Base-by-base conservation (phyloP, 331 rosid genomes). In the Malus hybrid region DNA sequence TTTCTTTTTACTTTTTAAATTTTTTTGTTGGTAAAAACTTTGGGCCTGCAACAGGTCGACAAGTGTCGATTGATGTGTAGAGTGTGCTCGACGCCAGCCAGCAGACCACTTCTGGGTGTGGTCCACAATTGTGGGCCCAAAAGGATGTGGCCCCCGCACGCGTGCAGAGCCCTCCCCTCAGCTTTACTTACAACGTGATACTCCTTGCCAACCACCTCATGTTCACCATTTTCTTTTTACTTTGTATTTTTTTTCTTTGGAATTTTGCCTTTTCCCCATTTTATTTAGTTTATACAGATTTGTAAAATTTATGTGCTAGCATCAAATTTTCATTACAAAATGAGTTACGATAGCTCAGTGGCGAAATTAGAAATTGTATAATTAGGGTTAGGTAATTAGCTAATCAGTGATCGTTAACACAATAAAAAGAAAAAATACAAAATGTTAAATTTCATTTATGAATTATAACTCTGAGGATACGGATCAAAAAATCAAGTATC, bases 41-140 rank as follows among this genome's bases (percentile, higher is more conserved):
- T 27, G 69, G 34, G n/a, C 59, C 27, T 0, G 44, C 18, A 56
- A 64, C 19, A 52, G 28, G 44, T 5, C 19, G 65, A 63, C 73
- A 73, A 6, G 67, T 59, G 81, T 68, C 74, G 67, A 50, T n/a
- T 24, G 65, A 10, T 44, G 6, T 36, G 78, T 81, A 74, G 87
- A 83, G 87, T 86, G 79, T 31, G 70, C 70, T 84, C 29, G 79
- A 86, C 62, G 85, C 77, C 85, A 82, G 85, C 77, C 84, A 82
- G 86, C 76, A 71, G 81, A 78, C 72, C 42, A 68, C 19, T 73
- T 72, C 82, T 67, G 67, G 65, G 69, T n/a, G 80, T 76, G 90
- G 88, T 64, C 72, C 79, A 50, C 82, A 72, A 24, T 16, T 69
- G 86, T 80, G 90, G 83, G 59, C 83, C 79, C 88, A 31, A 27